phyloP scores from a whole-genome alignment of 208 protist species.

The Wallacemonas sp. region DNA sequence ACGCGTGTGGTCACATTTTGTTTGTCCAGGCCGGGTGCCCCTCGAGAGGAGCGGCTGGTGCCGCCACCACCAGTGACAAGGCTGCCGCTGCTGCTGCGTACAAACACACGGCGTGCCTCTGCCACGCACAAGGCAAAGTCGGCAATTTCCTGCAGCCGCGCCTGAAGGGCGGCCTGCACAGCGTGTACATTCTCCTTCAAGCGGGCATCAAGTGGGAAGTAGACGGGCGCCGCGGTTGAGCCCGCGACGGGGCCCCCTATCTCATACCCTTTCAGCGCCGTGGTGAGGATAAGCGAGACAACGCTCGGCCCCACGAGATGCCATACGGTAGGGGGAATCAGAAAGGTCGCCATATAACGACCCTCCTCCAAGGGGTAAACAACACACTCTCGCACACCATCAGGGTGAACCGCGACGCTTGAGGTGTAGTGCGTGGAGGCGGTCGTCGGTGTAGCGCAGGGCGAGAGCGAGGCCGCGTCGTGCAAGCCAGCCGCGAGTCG shows the following conservation, averaged over 20 bases:
- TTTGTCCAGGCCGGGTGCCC: too few species aligned
- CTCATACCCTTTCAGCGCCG: slow-evolving; percentile 44
- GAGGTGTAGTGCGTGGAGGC: background rate
- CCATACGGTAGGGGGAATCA: slow-evolving; percentile 42
- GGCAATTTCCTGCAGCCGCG: slow-evolving; percentile 25
- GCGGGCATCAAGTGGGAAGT: slow-evolving; percentile 47
- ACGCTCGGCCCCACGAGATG: slow-evolving; percentile 31
- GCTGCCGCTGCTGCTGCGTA: too few species aligned
- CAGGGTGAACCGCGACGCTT: slow-evolving; percentile 8
- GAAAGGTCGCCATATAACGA: slow-evolving; percentile 38
- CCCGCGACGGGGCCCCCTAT: slow-evolving; percentile 18
- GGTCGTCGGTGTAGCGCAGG: background rate
- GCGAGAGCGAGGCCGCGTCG: background rate
- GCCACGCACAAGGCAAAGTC: background rate
- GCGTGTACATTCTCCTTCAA: slow-evolving; percentile 27
- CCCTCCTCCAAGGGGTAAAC: slow-evolving; percentile 51
- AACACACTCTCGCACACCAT: slow-evolving; percentile 36
- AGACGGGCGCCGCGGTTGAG: slow-evolving; percentile 20
- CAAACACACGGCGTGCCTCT: too few species aligned
- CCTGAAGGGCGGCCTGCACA: slow-evolving; percentile 32
- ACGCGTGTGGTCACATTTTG: too few species aligned
- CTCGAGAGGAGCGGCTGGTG: too few species aligned
- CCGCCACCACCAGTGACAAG: too few species aligned
- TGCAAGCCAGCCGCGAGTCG: slow-evolving; percentile 2
- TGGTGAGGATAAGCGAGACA: slow-evolving; percentile 38